Conservation (phyloP, 257 asterid species). For the Echites panduratus region DNA sequence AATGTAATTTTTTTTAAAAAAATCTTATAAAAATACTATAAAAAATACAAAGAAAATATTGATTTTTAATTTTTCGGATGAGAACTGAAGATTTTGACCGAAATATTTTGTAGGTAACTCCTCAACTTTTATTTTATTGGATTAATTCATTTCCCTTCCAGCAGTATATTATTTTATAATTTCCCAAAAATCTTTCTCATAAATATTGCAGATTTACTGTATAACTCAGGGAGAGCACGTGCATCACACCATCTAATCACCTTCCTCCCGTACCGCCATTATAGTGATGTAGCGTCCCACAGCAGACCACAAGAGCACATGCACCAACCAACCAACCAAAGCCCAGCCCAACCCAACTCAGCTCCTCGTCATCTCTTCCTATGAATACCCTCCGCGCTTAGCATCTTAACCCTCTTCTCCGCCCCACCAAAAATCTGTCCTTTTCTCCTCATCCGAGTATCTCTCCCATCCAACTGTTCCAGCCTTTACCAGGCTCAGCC, state of each 20-base stretch:
- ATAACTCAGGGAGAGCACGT: constrained; percentile 5
- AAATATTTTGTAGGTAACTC: too few relatives aligned
- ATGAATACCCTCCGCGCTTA: constrained; percentile 18
- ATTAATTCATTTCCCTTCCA: too few relatives aligned
- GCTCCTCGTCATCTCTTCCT: neutral
- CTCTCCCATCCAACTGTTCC: constrained; percentile 14
- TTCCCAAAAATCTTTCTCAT: too few relatives aligned
- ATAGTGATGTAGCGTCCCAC: neutral
- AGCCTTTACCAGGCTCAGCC: constrained; percentile 5
- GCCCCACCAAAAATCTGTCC: constrained; percentile 12
- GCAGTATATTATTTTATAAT: too few relatives aligned
- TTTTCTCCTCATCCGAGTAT: neutral
- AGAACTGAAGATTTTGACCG: too few relatives aligned
- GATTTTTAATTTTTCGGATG: too few relatives aligned
- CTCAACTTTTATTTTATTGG: too few relatives aligned
- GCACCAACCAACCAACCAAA: neutral
- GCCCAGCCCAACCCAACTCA: neutral
- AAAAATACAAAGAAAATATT: too few relatives aligned
- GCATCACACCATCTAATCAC: constrained; percentile 9
- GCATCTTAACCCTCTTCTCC: neutral
- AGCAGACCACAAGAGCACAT: neutral
- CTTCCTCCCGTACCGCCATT: constrained; percentile 5
- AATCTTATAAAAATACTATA: too few relatives aligned
- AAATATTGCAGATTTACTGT: neutral
- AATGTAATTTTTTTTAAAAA: too few relatives aligned